Conservation (phyloP, 768 basidiomycete genomes). For the Suillus variegatus region DNA sequence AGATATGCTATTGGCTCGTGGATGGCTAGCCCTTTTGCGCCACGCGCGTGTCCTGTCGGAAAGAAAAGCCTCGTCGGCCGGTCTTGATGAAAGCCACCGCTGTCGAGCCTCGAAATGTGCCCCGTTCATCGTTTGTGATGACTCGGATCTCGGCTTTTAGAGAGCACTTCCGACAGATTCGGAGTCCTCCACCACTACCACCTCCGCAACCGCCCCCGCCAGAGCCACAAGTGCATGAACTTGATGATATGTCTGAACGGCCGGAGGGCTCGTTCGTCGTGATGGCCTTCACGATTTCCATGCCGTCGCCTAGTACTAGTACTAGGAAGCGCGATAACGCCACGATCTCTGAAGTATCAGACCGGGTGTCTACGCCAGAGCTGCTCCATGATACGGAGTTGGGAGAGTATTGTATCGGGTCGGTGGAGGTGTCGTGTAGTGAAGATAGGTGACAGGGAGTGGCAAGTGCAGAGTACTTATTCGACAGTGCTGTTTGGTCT, state of each 20-base stretch:
- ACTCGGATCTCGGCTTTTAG: background rate
- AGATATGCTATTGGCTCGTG: slow-evolving; percentile 10
- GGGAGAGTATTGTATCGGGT: slow-evolving; percentile 35
- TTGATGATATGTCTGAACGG: background rate
- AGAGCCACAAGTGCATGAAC: slow-evolving; percentile 3
- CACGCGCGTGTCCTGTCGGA: slow-evolving; percentile 7
- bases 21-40: slow-evolving; percentile 27
- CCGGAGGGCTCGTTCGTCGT: slow-evolving; percentile 28
- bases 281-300: slow-evolving; percentile 42
- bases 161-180: background rate
- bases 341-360: background rate
- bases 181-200: background rate
- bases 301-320: slow-evolving; percentile 33
- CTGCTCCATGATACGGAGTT: slow-evolving; percentile 27
- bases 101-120: background rate
- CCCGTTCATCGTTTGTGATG: background rate
- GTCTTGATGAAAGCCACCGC: background rate
- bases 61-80: background rate
- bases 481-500: background rate
- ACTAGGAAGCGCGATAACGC: background rate
- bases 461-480: background rate
- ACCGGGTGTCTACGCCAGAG: slow-evolving; percentile 8
- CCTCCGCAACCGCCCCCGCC: background rate
- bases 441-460: slow-evolving; percentile 8
- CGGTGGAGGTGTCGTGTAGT: slow-evolving; percentile 20